Conservation (phyloP, 768 basidiomycete species). For the Mycena metata region DNA sequence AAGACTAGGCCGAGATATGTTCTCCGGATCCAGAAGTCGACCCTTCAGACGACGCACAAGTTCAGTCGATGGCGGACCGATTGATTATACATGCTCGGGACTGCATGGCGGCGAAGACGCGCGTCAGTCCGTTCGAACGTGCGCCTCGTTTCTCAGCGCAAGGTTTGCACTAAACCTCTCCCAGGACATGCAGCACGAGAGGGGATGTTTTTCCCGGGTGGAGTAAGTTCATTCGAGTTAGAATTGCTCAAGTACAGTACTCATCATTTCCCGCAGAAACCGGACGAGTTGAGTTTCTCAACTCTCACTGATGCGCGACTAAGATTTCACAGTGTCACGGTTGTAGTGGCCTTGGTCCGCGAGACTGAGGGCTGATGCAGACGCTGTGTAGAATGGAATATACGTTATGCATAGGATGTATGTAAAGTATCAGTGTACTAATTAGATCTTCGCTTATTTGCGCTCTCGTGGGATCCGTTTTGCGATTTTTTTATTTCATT, state of each 20-base stretch:
- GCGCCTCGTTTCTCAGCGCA: slow-evolving; percentile 34
- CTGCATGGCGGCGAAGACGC: slow-evolving; percentile 63
- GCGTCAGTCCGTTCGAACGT: slow-evolving; percentile 67
- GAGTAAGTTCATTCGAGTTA: slow-evolving; percentile 19
- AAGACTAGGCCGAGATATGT: slow-evolving; percentile 39
- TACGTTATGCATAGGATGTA: background rate
- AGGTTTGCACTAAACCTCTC: background rate
- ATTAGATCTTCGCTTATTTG: background rate
- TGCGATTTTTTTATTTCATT: background rate
- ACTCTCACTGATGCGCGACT: background rate
- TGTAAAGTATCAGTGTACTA: background rate
- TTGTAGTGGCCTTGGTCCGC: slow-evolving; percentile 34
- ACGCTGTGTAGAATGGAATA: slow-evolving; percentile 5
- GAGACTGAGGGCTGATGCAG: slow-evolving; percentile 17
- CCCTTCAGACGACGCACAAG: slow-evolving; percentile 48
- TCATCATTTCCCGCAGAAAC: slow-evolving; percentile 30
- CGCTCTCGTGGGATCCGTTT: background rate
- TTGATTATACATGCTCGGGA: slow-evolving; percentile 63
- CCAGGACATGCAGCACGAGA: slow-evolving; percentile 34
- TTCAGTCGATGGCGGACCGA: slow-evolving; percentile 65
- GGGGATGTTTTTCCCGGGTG: slow-evolving; percentile 39
- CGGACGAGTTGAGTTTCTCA: slow-evolving; percentile 33
- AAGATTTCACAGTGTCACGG: slow-evolving; percentile 28
- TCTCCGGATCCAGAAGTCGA: slow-evolving; percentile 49
- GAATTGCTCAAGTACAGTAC: background rate